Percentiles rank a stretch among this genome's conserved stretches.
phyloP scores from a whole-genome alignment of 2,329 filamentous ascomycete species.

The Ophiocordyceps robertsii region DNA sequence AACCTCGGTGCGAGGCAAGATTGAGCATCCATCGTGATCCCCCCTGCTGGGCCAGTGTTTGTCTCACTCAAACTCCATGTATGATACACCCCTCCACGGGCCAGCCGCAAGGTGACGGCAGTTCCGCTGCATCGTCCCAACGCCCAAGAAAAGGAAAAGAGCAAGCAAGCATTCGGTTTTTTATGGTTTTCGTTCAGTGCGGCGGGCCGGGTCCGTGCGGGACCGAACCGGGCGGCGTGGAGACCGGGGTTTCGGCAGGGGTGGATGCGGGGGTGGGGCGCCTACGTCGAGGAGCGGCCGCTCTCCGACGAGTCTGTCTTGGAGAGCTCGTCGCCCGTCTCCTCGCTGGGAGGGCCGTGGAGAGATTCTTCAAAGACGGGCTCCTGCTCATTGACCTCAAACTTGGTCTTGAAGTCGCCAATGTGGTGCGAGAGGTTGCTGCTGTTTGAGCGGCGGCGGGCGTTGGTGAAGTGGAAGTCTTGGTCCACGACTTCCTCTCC shows the following conservation, averaged over 20 bases:
- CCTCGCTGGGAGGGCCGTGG: conserved; percentile 48
- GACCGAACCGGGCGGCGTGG: conserved; percentile 5
- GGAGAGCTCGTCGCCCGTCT: conserved; percentile 38
- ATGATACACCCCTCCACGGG: not conserved
- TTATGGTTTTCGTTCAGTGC: conserved; percentile 7
- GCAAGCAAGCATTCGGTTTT: conserved; percentile 1
- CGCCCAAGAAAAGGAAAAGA: conserved; percentile 2
- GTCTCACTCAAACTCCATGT: conserved; percentile 4
- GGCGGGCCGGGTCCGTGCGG: not conserved
- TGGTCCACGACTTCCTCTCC: conserved; percentile 79
- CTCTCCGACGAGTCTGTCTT: conserved; percentile 48
- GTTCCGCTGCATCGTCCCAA: not conserved
- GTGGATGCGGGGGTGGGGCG: conserved; percentile 23
- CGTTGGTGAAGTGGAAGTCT: conserved; percentile 70
- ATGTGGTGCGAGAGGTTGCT: conserved; percentile 58
- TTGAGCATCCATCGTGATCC: no score
- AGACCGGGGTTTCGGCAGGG: conserved; percentile 6
- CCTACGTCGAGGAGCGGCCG: conserved; percentile 41
- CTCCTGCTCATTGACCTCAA: conserved; percentile 78
- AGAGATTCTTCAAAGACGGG: conserved; percentile 83
- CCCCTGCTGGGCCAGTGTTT: no score
- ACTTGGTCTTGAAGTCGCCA: conserved; percentile 88
- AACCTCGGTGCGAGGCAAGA: no score
- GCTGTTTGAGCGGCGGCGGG: conserved; percentile 86
- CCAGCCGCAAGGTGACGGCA: not conserved